Conservation (phyloP, 1,139 yeast genomes). For the Magnusiomyces paraingens region DNA sequence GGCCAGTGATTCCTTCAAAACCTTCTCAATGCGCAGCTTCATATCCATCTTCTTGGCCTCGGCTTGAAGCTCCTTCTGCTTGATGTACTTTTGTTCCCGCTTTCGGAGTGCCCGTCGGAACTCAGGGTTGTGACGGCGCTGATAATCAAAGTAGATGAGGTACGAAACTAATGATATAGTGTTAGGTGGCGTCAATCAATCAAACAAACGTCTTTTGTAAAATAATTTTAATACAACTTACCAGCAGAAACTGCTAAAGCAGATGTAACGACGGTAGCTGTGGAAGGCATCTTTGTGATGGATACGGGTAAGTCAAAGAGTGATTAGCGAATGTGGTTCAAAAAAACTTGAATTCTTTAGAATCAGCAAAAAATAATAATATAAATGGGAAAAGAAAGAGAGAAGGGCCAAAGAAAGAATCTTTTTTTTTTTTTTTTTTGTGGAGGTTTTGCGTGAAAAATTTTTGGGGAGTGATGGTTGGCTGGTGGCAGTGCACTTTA, state of each 20-base stretch:
- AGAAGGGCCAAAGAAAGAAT: no score
- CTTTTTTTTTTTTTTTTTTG: no score
- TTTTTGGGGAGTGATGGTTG: no score
- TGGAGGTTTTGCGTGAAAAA: no score
- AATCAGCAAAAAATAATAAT: no score
- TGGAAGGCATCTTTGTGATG: slow-evolving; percentile 27
- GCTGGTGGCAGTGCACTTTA: no score
- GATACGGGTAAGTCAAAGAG: no score
- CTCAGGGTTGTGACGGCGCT: slow-evolving; percentile 73
- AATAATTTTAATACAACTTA: slow-evolving; percentile 16
- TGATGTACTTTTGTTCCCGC: slow-evolving; percentile 49
- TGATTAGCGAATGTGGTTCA: no score
- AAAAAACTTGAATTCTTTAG: no score
- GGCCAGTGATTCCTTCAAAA: slow-evolving; percentile 56
- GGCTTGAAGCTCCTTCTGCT: slow-evolving; percentile 50
- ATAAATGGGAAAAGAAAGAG: no score
- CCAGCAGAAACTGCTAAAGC: slow-evolving; percentile 31
- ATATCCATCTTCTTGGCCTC: slow-evolving; percentile 53
- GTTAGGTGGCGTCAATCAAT: not conserved
- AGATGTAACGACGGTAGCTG: slow-evolving; percentile 29
- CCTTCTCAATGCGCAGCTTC: slow-evolving; percentile 52
- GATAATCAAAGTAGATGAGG: slow-evolving; percentile 84
- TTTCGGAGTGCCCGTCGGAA: slow-evolving; percentile 73
- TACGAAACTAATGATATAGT: slow-evolving; percentile 47
- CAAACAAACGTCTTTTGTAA: not conserved